Conservation (phyloP, 306 rosid species). For the Medicago truncatula region DNA sequence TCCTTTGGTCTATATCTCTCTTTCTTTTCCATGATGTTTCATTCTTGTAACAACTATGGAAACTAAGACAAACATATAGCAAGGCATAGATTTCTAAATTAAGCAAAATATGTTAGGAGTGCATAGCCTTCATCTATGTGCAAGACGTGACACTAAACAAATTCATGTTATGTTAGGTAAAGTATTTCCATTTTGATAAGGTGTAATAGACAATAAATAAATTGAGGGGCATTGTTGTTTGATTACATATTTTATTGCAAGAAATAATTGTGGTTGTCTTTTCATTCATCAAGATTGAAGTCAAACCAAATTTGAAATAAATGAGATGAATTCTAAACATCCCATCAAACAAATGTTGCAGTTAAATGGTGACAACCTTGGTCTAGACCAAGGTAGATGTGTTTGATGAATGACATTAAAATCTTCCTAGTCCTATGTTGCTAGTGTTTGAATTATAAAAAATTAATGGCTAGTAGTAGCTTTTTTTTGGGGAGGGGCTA, state of each 20-base stretch:
- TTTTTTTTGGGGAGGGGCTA: not conserved
- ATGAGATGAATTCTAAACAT: slow-evolving; percentile 13
- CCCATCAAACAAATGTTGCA: slow-evolving; percentile 28
- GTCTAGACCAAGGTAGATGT: not conserved
- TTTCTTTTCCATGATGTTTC: slow-evolving; percentile 3
- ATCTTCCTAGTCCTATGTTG: not conserved
- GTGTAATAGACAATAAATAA: slow-evolving; percentile 7
- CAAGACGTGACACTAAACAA: slow-evolving; percentile 1
- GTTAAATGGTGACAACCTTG: slow-evolving; percentile 31
- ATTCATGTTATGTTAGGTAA: slow-evolving; percentile 17
- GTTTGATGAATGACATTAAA: not conserved
- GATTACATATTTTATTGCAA: slow-evolving; percentile 14
- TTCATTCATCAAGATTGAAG: slow-evolving; percentile 31
- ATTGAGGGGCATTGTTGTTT: not conserved
- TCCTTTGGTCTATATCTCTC: not conserved
- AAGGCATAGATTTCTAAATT: not conserved
- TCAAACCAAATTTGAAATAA: slow-evolving; percentile 26
- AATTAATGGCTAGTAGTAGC: not conserved
- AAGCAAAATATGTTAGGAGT: slow-evolving; percentile 13
- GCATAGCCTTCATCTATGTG: not conserved
- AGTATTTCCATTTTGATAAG: slow-evolving; percentile 11
- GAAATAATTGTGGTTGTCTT: slow-evolving; percentile 32
- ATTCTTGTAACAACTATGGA: slow-evolving; percentile 22
- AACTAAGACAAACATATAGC: not conserved
- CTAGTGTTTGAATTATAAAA: slow-evolving; percentile 2